phyloP scores from a whole-genome alignment of 225 moss, liverwort and hornwort species.

The Bryoerythrophyllum caledonicum region DNA sequence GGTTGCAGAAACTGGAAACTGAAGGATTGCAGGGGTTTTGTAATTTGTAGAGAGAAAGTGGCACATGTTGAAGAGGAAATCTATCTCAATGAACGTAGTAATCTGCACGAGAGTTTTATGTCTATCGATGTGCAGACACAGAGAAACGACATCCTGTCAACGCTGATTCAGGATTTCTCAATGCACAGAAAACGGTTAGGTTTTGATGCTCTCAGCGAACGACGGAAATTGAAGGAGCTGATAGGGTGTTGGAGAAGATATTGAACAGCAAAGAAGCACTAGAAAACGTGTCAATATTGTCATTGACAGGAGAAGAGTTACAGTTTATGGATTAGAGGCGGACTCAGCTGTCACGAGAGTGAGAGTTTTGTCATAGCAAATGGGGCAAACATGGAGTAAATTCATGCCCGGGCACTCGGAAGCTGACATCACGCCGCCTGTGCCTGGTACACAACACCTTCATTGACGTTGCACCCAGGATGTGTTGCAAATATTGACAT shows the following conservation, averaged over 20 bases:
- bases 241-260: constrained; percentile 8
- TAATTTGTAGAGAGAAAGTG: not conserved
- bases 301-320: not conserved
- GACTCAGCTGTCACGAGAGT: constrained; percentile 22
- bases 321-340: constrained; percentile 7
- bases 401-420: constrained; percentile 37
- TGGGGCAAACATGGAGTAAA: constrained; percentile 62
- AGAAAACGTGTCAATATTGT: not conserved
- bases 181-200: not conserved
- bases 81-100: not conserved
- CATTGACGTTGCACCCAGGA: not conserved
- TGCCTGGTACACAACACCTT: constrained; percentile 27
- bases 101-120: constrained; percentile 4
- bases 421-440: constrained; percentile 30
- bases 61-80: not conserved
- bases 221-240: constrained; percentile 1
- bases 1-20: constrained; percentile 28
- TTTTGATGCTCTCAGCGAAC: not conserved
- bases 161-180: not conserved
- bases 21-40: constrained; percentile 24
- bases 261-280: not conserved
- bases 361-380: constrained; percentile 21
- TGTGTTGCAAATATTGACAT: not conserved
- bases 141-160: not conserved
- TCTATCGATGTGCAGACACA: constrained; percentile 8